phyloP scores from a whole-genome alignment of 257 asterid genomes.

The Solanum pinnatisectum region DNA sequence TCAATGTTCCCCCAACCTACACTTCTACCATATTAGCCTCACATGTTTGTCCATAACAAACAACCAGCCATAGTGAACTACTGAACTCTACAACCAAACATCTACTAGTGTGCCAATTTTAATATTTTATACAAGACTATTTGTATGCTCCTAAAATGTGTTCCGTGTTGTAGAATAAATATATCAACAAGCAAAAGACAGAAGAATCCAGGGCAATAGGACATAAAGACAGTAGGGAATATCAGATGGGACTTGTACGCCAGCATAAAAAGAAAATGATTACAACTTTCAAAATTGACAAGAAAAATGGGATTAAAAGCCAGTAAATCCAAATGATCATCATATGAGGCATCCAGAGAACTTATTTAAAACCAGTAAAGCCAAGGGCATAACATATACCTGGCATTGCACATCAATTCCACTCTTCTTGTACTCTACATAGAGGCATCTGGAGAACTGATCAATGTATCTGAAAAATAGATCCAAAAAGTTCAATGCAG shows the following conservation, averaged over 20 bases:
- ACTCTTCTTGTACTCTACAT: conserved; percentile 89
- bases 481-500: neutral
- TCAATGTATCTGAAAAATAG: conserved; percentile 60
- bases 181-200: neutral
- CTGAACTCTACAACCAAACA: neutral
- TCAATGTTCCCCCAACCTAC: neutral
- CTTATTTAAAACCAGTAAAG: neutral
- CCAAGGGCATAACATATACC: conserved; percentile 26
- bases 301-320: neutral
- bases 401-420: conserved; percentile 99
- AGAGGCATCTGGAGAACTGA: conserved; percentile 87
- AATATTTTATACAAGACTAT: neutral
- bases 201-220: neutral
- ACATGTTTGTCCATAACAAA: neutral
- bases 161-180: neutral
- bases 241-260: neutral
- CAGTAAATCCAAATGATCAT: neutral
- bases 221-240: neutral
- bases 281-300: neutral
- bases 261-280: neutral
- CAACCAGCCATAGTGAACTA: neutral
- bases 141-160: neutral
- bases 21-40: neutral
- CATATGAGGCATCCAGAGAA: neutral
- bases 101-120: neutral